These are phyloP conservation scores for Candida tetrigidarum DNA, from an alignment of 1,139 yeast species.

Conservation along the genomic window DNA sequence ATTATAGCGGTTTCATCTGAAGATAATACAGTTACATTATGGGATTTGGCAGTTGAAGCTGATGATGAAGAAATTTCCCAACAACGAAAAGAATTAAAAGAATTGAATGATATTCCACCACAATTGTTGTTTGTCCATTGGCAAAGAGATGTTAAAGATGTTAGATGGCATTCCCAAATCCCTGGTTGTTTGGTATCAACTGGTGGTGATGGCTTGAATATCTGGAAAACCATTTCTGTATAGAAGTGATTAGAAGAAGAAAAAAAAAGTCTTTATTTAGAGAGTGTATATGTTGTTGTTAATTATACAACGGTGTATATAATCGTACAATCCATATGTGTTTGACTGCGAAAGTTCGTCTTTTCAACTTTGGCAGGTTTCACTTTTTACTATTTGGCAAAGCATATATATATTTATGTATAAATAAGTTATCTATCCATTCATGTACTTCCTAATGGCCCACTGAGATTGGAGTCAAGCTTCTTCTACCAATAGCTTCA, in stretches of 20 bases:
- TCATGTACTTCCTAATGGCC: neutral
- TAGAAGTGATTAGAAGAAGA: slow-evolving; percentile 28
- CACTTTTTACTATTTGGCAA: neutral
- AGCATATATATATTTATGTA: slow-evolving; percentile 1
- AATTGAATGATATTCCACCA: slow-evolving; percentile 90
- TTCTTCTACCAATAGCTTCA: slow-evolving; percentile 96
- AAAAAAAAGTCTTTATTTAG: too few species aligned
- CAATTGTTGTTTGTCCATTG: slow-evolving; percentile 96
- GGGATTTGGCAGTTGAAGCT: slow-evolving; percentile 98
- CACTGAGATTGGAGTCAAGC: slow-evolving; percentile 33
- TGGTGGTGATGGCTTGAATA: slow-evolving; percentile 92
- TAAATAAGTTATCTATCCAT: slow-evolving; percentile 1
- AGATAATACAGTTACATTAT: slow-evolving; percentile 93
- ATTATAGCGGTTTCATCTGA: slow-evolving; percentile 95
- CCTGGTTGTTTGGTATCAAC: slow-evolving; percentile 96
- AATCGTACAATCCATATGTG: too few species aligned
- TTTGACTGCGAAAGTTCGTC: slow-evolving; percentile 4
- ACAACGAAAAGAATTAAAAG: slow-evolving; percentile 74
- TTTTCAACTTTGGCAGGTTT: too few species aligned
- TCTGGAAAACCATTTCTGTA: slow-evolving; percentile 97
- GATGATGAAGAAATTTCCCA: slow-evolving; percentile 92
- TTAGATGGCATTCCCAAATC: slow-evolving; percentile 96
- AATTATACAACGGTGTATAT: too few species aligned
- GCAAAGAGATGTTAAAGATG: slow-evolving; percentile 98
- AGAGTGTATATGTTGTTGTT: too few species aligned